A percentile compares a stretch with the other conserved stretches of the same genome.
phyloP scores from a whole-genome alignment of 2,329 filamentous ascomycete genomes.

The Didymella exigua region DNA sequence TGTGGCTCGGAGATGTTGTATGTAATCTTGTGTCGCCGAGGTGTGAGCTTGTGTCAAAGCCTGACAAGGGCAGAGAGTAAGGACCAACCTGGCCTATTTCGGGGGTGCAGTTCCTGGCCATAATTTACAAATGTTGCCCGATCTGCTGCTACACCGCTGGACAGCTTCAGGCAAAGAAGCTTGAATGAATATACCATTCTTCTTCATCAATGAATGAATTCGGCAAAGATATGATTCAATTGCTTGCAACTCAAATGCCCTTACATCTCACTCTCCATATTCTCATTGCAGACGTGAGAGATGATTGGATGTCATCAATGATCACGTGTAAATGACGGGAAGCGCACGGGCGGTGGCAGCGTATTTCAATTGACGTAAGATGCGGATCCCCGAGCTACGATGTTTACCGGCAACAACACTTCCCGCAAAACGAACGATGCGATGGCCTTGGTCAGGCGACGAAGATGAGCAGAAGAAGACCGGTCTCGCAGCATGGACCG shows the following conservation, averaged over 20 bases:
- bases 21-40: neutral
- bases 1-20: too few relatives aligned
- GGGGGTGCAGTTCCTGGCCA: too few relatives aligned
- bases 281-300: neutral
- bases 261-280: too few relatives aligned
- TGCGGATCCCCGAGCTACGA: constrained; percentile 13
- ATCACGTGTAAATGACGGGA: constrained; percentile 5
- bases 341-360: constrained; percentile 3
- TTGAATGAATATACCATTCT: too few relatives aligned
- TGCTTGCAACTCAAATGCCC: neutral
- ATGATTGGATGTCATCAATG: neutral
- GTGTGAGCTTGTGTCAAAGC: too few relatives aligned
- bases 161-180: too few relatives aligned
- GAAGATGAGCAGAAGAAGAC: constrained; percentile 39
- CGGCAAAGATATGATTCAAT: too few relatives aligned
- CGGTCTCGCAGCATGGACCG: constrained; percentile 52
- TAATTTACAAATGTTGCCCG: too few relatives aligned
- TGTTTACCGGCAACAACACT: constrained; percentile 19
- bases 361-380: constrained; percentile 11
- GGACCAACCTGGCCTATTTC: too few relatives aligned
- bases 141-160: too few relatives aligned
- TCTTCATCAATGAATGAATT: neutral
- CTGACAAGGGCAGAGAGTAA: too few relatives aligned
- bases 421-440: constrained; percentile 45
- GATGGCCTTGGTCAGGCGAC: constrained; percentile 49